Evolutionary conservation across 805 yeast species (phyloP), one percentile per base, ranked within the genome.

Genomic region (Sungouiella blattae): DNA sequence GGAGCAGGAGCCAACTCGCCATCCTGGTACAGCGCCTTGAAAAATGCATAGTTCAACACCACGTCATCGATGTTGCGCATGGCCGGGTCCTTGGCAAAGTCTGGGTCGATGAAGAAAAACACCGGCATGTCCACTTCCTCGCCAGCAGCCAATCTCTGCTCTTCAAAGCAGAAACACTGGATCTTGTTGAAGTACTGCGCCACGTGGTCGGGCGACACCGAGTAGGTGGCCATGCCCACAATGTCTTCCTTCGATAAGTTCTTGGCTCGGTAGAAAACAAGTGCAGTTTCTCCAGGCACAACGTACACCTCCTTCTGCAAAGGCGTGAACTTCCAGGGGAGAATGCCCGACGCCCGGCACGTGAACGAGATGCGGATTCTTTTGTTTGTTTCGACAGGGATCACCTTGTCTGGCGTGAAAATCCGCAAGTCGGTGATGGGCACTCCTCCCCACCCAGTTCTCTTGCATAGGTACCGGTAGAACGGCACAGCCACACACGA

Each of bases 81-180:
- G 22, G 78, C 72, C 4, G 98, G 97, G 56, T 89, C 98, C 40
- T 80, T 78, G 29, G 93, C 93, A 60, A 84, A 91, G 47, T 89
- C 98, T 0, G 98, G 98, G 57, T 89, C 98, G 29, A 89, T 86
- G 60, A 89, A 89, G 74, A 89, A 93, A 65, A 93, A 93, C 6
- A 93, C 87, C 0, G 98, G 98, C 98, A 93, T 93, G 57, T 93
- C 98, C 12, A 93, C 95, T 57, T 93, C 97, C 62, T 93, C 98
- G 6, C 97, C 97, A 2, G 97, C 96, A 36, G 80, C 74, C 45
- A 93, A 69, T 60, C 86, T 77, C 61, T 93, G 98, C 58, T 93
- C 98, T 66, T 93, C 98, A 55, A 93, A 93, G 57, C 98, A 93
- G 65, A 93, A 93, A 61, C 98, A 93, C 60, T 93, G 98, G 53